Percentiles rank a stretch among this genome's conserved stretches.
Evolutionary conservation across 2,329 filamentous ascomycete genomes (phyloP).

Genomic region (Davidsoniella eucalypti): DNA sequence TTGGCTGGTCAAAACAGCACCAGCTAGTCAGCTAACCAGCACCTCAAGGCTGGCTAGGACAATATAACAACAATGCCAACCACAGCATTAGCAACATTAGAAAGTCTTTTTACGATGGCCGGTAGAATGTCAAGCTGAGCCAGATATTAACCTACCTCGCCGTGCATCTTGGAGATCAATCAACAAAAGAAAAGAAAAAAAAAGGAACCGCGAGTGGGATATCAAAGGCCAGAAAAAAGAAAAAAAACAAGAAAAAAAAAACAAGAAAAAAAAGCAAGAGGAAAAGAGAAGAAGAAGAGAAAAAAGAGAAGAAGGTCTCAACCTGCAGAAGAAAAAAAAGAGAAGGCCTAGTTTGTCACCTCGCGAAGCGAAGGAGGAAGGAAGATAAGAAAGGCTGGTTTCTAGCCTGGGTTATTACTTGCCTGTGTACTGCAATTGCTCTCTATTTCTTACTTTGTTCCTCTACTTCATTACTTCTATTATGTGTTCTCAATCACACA

Average conservation of each 20-base stretch:
- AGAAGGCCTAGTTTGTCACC: not conserved
- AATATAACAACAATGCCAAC: too few species aligned
- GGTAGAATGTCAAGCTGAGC: constrained; percentile 37
- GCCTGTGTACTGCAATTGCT: too few species aligned
- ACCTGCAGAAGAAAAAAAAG: not conserved
- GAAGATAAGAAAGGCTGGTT: constrained; percentile 7
- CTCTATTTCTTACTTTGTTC: too few species aligned
- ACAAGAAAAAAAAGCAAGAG: constrained; percentile 1
- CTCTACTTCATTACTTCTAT: too few species aligned
- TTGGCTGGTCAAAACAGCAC: too few species aligned
- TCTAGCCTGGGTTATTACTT: not conserved
- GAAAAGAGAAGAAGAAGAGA: too few species aligned
- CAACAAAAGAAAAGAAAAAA: constrained; percentile 8
- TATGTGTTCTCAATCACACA: too few species aligned
- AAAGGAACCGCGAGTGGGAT: constrained; percentile 3
- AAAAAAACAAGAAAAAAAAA: constrained; percentile 1
- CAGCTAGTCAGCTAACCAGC: too few species aligned
- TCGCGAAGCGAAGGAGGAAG: constrained; percentile 1
- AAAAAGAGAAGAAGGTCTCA: not conserved
- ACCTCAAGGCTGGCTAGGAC: too few species aligned
- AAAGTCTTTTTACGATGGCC: too few species aligned
- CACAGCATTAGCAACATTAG: too few species aligned
- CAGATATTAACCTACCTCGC: constrained; percentile 22
- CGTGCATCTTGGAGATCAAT: constrained; percentile 10
- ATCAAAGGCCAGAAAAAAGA: constrained; percentile 8